Percentiles rank a stretch among this genome's conserved stretches.
phyloP scores from a whole-genome alignment of 2,329 filamentous ascomycete genomes.

The Aureobasidium sp. region DNA sequence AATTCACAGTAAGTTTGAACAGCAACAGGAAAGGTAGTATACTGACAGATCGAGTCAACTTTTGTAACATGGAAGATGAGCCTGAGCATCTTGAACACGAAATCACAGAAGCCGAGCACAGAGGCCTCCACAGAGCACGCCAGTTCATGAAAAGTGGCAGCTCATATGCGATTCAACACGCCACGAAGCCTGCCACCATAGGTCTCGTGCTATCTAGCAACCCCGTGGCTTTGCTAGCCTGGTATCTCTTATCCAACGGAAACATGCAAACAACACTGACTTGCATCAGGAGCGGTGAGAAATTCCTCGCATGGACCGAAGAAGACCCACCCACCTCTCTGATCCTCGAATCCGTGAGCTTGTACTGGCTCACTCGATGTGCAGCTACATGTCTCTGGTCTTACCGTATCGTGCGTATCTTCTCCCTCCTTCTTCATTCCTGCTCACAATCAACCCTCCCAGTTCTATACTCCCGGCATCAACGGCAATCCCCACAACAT shows the following conservation, averaged over 20 bases:
- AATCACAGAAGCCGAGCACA: conserved; percentile 30
- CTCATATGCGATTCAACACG: conserved; percentile 46
- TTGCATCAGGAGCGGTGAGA: conserved; percentile 43
- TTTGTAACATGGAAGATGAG: conserved; percentile 20
- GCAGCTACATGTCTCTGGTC: conserved; percentile 36
- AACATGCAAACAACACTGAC: neutral
- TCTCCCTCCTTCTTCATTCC: neutral
- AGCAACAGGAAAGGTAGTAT: neutral
- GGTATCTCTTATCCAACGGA: conserved; percentile 22
- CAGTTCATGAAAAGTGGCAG: conserved; percentile 35
- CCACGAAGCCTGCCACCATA: conserved; percentile 47
- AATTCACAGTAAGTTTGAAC: neutral
- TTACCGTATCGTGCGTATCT: conserved; percentile 30
- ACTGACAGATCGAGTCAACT: neutral
- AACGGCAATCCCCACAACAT: neutral
- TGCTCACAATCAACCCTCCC: neutral
- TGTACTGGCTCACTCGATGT: conserved; percentile 47
- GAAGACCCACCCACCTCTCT: conserved; percentile 29
- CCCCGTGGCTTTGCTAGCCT: conserved; percentile 49
- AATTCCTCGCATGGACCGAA: conserved; percentile 47
- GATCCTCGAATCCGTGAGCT: conserved; percentile 40
- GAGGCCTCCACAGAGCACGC: conserved; percentile 24
- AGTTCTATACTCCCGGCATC: neutral
- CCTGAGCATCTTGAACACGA: conserved; percentile 16
- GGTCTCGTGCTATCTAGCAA: conserved; percentile 45